Evolutionary conservation across 345 rosid species (phyloP).

Genomic region (Gynandropsis gynandra): DNA sequence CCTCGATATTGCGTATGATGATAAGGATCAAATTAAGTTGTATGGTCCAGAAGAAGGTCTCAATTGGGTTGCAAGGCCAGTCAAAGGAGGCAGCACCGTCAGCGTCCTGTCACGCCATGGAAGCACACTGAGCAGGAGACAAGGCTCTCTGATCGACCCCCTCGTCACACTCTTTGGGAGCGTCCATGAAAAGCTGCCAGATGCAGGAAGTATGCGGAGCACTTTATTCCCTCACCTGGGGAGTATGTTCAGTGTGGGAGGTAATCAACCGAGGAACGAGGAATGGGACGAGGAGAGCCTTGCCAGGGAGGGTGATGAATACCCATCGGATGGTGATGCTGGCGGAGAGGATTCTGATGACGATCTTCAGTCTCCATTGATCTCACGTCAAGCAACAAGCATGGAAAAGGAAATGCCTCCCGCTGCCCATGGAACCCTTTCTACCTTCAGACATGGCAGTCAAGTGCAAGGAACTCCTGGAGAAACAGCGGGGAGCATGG

Average conservation of each 20-base stretch:
- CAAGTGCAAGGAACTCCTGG: slow-evolving; percentile 48
- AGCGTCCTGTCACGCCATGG: slow-evolving; percentile 65
- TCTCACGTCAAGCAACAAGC: slow-evolving; percentile 83
- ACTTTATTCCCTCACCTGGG: slow-evolving; percentile 86
- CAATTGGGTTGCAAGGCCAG: slow-evolving; percentile 85
- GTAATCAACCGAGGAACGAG: slow-evolving; percentile 57
- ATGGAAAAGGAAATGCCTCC: slow-evolving; percentile 57
- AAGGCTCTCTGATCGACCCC: slow-evolving; percentile 63
- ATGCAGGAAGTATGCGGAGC: slow-evolving; percentile 84
- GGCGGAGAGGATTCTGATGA: slow-evolving; percentile 64
- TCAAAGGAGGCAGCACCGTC: slow-evolving; percentile 55
- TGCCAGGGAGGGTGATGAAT: slow-evolving; percentile 60
- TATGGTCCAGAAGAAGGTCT: slow-evolving; percentile 82
- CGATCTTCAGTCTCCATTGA: slow-evolving; percentile 76
- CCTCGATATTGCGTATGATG: slow-evolving; percentile 52
- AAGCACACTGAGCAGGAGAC: slow-evolving; percentile 43
- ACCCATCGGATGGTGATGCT: slow-evolving; percentile 47
- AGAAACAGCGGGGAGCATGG: slow-evolving; percentile 46
- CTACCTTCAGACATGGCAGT: slow-evolving; percentile 56
- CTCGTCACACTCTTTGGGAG: slow-evolving; percentile 83
- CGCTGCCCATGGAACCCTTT: slow-evolving; percentile 42
- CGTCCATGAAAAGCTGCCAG: slow-evolving; percentile 78
- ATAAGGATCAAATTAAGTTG: slow-evolving; percentile 71
- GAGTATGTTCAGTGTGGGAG: slow-evolving; percentile 95
- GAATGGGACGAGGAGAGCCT: slow-evolving; percentile 89